phyloP scores from a whole-genome alignment of 1,284 basidiomycete genomes.

The Takashimella tepidaria region DNA sequence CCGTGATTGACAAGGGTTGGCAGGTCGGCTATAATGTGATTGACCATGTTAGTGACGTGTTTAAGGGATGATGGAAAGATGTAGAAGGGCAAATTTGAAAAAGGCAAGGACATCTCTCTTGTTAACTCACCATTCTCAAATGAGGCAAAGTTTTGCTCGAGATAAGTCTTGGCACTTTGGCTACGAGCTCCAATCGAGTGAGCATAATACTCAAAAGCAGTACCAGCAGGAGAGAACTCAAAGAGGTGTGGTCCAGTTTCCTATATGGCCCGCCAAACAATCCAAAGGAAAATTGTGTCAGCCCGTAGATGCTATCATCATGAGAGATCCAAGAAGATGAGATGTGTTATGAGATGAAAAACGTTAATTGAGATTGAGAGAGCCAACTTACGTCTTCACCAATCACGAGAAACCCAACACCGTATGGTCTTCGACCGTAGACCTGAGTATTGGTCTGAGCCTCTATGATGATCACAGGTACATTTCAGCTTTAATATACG shows the following conservation, averaged over 20 bases:
- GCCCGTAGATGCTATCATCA: neutral
- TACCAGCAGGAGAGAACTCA: constrained; percentile 96
- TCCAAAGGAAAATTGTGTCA: constrained; percentile 8
- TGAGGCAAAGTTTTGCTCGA: constrained; percentile 87
- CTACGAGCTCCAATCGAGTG: constrained; percentile 97
- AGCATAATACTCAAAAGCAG: constrained; percentile 96
- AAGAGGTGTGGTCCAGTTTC: constrained; percentile 93
- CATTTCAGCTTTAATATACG: too few relatives aligned
- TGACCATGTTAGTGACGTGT: neutral
- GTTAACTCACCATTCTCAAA: constrained; percentile 70
- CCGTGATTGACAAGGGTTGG: constrained; percentile 87
- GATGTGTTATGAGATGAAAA: neutral
- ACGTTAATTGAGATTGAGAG: neutral
- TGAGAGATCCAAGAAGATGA: too few relatives aligned
- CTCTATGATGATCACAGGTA: constrained; percentile 58
- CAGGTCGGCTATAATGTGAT: constrained; percentile 57
- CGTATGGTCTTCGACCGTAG: constrained; percentile 95
- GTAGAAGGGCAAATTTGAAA: neutral
- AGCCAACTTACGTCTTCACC: constrained; percentile 65
- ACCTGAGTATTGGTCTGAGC: constrained; percentile 99
- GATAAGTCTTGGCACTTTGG: constrained; percentile 97
- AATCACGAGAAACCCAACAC: constrained; percentile 97
- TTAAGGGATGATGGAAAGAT: neutral
- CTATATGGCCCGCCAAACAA: constrained; percentile 25
- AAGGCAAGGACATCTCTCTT: neutral